Base-by-base conservation (phyloP, 768 basidiomycete species). In the Mycena filopes region DNA sequence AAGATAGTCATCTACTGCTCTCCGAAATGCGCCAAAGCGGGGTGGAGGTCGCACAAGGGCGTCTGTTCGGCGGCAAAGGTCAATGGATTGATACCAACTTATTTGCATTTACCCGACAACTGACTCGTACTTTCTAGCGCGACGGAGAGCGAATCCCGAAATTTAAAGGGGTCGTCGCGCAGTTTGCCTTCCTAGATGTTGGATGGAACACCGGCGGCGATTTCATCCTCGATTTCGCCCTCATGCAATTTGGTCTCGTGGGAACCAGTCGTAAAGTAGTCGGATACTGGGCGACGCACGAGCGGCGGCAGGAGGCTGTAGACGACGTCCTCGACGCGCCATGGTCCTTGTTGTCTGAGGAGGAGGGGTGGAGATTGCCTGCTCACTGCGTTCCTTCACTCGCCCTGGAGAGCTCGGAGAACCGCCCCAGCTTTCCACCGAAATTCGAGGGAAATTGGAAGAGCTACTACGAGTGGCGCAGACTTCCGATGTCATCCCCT, bases 401-500 rank as follows among this genome's bases (percentile, higher is more conserved):
- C 40, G 68, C 76, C 21, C 72, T 33, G 33, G 33, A 33, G 7
- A 33, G 12, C 33, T 33, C 70, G 29, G 71, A 69, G 16, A n/a
- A 66, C 42, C 60, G 70, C 29, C 77, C 80, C 51, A 75, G 69
- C 2, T 65, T 55, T 18, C 58, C 64, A 50, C 55, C 33, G 73
- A 77, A 13, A 61, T 68, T 68, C 67, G 76, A 65, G 63, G 74
- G 50, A 26, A 79, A 76, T 60, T 85, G 84, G 84, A 74, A 72
- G 36, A 78, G 79, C 25, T 85, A 82, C 73, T 80, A 84, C 68
- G 63, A 76, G 49, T 84, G 83, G 84, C 79, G 84, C 42, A 75
- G 77, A 50, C 69, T 85, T 21, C 78, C 83, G 33, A 71, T 82
- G 41, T 71, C 72, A 26, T 83, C 83, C 23, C 81, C 82, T 12